A percentile compares a stretch with the other conserved stretches of the same genome.
These are phyloP conservation scores for Laburnicola sp. DNA, from an alignment of 2,329 filamentous ascomycete genomes.

Conservation along the genomic window DNA sequence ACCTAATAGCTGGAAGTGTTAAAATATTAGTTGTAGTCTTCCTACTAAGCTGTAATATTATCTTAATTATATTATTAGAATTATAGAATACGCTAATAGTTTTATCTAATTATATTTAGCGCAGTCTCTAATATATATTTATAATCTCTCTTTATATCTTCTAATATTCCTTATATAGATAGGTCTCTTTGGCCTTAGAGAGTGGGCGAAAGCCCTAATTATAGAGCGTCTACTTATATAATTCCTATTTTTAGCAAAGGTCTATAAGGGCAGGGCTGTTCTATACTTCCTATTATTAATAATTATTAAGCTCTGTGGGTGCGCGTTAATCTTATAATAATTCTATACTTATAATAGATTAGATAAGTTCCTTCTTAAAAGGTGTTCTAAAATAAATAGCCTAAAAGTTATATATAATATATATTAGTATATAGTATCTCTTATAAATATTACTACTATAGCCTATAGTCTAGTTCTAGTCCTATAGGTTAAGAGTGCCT, in stretches of 20 bases:
- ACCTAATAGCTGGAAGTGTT: constrained; percentile 7
- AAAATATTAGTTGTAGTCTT: constrained; percentile 9
- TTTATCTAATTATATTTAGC: constrained; percentile 3
- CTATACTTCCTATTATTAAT: constrained; percentile 2
- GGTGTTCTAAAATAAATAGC: constrained; percentile 1
- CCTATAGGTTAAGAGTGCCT: background rate
- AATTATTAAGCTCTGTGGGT: background rate
- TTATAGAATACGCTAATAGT: constrained; percentile 13
- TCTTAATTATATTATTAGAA: constrained; percentile 15
- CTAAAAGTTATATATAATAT: background rate
- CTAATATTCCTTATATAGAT: constrained; percentile 13
- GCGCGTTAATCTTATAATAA: constrained; percentile 5
- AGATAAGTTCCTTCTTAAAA: background rate
- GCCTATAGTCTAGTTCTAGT: constrained; percentile 12
- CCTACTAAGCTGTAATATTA: constrained; percentile 13
- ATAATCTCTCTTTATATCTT: constrained; percentile 7
- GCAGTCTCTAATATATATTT: constrained; percentile 9
- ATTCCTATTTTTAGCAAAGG: constrained; percentile 4
- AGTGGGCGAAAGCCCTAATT: constrained; percentile 7
- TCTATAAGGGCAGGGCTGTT: constrained; percentile 3
- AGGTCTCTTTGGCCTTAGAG: constrained; percentile 6
- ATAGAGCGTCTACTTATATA: constrained; percentile 12
- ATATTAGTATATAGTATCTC: background rate
- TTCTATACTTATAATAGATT: constrained; percentile 2
- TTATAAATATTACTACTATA: background rate